Evolutionary conservation across 2,329 filamentous ascomycete genomes (phyloP).

Genomic region (Periconia digitata): DNA sequence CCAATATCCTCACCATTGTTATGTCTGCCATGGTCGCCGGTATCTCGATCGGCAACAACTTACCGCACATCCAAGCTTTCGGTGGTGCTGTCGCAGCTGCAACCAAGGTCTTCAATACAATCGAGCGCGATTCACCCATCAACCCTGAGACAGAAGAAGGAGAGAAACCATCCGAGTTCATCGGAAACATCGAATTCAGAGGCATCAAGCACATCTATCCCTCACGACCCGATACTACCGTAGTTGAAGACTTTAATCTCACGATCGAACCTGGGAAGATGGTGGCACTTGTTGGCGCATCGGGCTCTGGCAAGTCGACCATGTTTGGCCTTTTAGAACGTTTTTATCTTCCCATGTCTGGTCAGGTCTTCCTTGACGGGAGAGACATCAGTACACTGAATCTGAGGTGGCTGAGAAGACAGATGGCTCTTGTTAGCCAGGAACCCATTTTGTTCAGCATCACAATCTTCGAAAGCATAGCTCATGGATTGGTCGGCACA

Average conservation of each 20-base stretch:
- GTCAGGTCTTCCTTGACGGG: constrained; percentile 78
- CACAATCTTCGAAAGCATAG: constrained; percentile 86
- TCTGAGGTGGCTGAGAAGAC: constrained; percentile 85
- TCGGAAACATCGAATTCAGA: constrained; percentile 78
- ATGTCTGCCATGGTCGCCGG: constrained; percentile 92
- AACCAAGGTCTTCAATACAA: constrained; percentile 90
- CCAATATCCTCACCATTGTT: constrained; percentile 78
- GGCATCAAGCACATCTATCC: constrained; percentile 93
- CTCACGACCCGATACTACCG: constrained; percentile 83
- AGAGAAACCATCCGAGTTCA: constrained; percentile 69
- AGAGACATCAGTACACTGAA: constrained; percentile 80
- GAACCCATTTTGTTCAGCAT: constrained; percentile 90
- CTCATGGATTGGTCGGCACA: constrained; percentile 87
- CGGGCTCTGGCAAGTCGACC: constrained; percentile 91
- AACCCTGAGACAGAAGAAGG: constrained; percentile 74
- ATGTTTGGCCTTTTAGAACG: constrained; percentile 91
- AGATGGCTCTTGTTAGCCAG: constrained; percentile 90
- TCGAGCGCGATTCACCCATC: constrained; percentile 82
- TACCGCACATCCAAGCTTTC: constrained; percentile 83
- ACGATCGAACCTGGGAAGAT: constrained; percentile 85
- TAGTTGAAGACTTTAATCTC: constrained; percentile 83
- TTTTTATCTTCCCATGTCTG: constrained; percentile 88
- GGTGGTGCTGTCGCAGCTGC: constrained; percentile 80
- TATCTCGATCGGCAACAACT: constrained; percentile 74
- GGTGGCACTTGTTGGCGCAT: constrained; percentile 90